Evolutionary conservation across 495 filamentous ascomycete species (phyloP).

Genomic region (Lophiotrema nucula): DNA sequence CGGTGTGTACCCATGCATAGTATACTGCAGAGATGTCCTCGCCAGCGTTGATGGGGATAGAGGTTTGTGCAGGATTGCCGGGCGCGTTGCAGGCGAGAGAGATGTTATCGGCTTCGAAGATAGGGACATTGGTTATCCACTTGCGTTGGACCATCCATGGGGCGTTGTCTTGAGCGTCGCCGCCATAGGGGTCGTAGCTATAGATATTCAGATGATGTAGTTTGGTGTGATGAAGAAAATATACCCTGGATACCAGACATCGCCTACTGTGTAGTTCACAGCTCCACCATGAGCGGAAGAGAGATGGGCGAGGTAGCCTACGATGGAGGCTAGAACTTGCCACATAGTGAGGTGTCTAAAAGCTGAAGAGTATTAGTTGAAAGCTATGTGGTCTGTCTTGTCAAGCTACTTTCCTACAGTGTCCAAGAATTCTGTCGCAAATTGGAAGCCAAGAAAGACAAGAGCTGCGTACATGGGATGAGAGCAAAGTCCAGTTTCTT

Average conservation of each 20-base stretch:
- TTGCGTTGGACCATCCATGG: conserved; percentile 50
- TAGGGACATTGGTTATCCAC: conserved; percentile 43
- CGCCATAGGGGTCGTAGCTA: conserved; percentile 45
- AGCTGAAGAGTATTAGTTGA: too few species aligned
- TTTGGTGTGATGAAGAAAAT: background rate
- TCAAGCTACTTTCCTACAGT: background rate
- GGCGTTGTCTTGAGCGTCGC: conserved; percentile 43
- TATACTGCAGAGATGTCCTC: conserved; percentile 51
- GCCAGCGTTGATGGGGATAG: conserved; percentile 49
- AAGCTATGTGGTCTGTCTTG: too few species aligned
- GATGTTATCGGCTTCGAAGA: conserved; percentile 54
- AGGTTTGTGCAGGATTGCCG: conserved; percentile 48
- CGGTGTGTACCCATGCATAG: conserved; percentile 57
- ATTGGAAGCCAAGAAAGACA: too few species aligned
- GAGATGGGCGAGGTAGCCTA: conserved; percentile 11
- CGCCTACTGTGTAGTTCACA: conserved; percentile 55
- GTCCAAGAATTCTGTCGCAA: background rate
- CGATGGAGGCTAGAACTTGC: conserved; percentile 1
- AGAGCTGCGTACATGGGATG: too few species aligned
- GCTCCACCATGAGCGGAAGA: conserved; percentile 54
- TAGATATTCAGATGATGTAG: background rate
- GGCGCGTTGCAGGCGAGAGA: conserved; percentile 55
- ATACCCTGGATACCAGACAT: conserved; percentile 51
- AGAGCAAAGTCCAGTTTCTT: too few species aligned
- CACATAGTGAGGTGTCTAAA: conserved; percentile 18